Evolutionary conservation across 208 protist genomes (phyloP).

Genomic region (Leishmania tropica): DNA sequence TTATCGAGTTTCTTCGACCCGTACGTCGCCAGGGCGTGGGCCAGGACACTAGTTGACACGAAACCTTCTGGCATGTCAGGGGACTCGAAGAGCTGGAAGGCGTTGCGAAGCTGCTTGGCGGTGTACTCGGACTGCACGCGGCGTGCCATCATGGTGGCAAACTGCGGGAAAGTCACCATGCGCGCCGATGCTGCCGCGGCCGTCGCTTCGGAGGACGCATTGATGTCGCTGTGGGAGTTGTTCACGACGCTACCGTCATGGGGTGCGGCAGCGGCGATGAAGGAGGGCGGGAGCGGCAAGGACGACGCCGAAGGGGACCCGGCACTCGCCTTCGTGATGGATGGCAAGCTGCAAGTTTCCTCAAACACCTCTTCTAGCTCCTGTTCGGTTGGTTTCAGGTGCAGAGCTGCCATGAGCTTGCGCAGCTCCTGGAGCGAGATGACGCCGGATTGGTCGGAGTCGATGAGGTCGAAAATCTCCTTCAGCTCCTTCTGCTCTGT

Average conservation of each 20-base stretch:
- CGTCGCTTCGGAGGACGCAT: background rate
- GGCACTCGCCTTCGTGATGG: background rate
- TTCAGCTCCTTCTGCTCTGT: conserved; percentile 88
- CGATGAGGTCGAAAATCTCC: conserved; percentile 94
- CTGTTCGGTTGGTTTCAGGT: conserved; percentile 85
- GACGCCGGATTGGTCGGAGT: conserved; percentile 68
- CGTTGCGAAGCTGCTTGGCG: conserved; percentile 80
- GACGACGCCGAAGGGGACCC: background rate
- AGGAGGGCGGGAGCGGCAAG: background rate
- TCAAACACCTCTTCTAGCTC: conserved; percentile 85
- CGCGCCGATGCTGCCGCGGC: background rate
- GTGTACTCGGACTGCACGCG: conserved; percentile 89
- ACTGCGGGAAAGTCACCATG: conserved; percentile 86
- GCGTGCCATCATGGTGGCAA: conserved; percentile 86
- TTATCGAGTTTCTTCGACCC: conserved; percentile 84
- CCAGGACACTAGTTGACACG: conserved; percentile 85
- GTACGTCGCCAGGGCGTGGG: conserved; percentile 89
- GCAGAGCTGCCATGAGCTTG: conserved; percentile 87
- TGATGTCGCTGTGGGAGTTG: conserved; percentile 5
- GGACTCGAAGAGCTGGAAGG: conserved; percentile 93
- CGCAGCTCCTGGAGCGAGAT: conserved; percentile 83
- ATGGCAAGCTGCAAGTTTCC: conserved; percentile 31
- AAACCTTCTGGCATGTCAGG: conserved; percentile 77
- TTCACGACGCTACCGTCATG: conserved; percentile 1
- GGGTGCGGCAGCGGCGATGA: background rate